A percentile compares a stretch with the other conserved stretches of the same genome.
These are phyloP conservation scores for Knoxia roxburghii DNA, from an alignment of 257 asterid genomes.

Conservation along the genomic window DNA sequence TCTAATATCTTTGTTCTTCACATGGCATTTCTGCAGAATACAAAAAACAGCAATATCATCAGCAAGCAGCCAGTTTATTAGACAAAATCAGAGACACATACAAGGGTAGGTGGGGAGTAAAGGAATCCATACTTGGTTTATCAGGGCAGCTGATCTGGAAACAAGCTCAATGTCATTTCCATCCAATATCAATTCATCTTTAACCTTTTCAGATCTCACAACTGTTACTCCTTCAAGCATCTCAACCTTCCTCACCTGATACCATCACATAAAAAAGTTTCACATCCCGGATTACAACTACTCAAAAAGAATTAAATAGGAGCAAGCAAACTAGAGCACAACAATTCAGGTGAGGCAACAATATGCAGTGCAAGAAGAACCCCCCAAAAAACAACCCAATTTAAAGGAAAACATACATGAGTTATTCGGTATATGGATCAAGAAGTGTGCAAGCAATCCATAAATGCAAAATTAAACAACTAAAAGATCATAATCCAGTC, in stretches of 20 bases:
- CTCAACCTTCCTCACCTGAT: conserved; percentile 77
- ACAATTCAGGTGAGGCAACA: too few relatives aligned
- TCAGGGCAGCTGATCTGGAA: conserved; percentile 67
- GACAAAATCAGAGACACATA: too few relatives aligned
- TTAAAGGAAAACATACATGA: too few relatives aligned
- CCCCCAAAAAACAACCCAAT: too few relatives aligned
- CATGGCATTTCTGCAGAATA: conserved; percentile 66
- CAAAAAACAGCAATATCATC: background rate
- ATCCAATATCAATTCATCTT: conserved; percentile 71
- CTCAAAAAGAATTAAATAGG: too few relatives aligned
- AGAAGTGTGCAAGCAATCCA: too few relatives aligned
- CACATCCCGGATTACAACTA: too few relatives aligned
- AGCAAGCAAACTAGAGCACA: too few relatives aligned
- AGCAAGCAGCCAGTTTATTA: conserved; percentile 1
- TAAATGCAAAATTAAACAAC: too few relatives aligned
- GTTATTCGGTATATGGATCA: too few relatives aligned
- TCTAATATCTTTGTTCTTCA: conserved; percentile 81
- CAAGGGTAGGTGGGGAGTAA: background rate
- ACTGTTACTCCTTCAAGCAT: conserved; percentile 79
- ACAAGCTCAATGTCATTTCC: conserved; percentile 82
- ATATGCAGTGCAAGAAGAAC: too few relatives aligned
- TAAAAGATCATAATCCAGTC: too few relatives aligned
- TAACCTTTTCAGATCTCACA: conserved; percentile 76
- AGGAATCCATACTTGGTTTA: conserved; percentile 48
- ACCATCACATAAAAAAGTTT: background rate